Percentiles rank a stretch among this genome's conserved stretches.
phyloP scores from a whole-genome alignment of 768 basidiomycete genomes.

The Gymnopilus dilepis region DNA sequence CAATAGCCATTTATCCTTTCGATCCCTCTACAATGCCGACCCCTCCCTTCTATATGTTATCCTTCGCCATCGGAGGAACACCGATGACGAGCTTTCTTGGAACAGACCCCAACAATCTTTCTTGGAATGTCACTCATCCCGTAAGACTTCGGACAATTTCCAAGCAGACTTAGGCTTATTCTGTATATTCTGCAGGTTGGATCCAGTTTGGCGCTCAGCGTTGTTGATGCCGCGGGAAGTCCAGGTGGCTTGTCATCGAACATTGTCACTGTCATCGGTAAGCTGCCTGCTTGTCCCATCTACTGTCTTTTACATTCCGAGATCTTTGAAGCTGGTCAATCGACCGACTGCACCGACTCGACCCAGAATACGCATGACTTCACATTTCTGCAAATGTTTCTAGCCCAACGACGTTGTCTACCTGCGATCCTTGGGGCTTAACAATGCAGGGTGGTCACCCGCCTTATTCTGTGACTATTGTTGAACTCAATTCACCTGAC shows the following conservation, averaged over 20 bases:
- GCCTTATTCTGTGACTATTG: too few relatives aligned
- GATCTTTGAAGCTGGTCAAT: not conserved
- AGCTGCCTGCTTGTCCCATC: conserved; percentile 6
- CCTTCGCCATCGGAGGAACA: conserved; percentile 39
- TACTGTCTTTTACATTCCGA: not conserved
- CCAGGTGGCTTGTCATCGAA: conserved; percentile 41
- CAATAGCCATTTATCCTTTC: not conserved
- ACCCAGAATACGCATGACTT: too few relatives aligned
- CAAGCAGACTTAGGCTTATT: not conserved
- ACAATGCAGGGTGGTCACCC: too few relatives aligned
- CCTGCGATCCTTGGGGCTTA: too few relatives aligned
- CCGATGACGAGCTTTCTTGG: conserved; percentile 40
- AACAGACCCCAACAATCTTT: conserved; percentile 33
- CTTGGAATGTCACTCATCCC: conserved; percentile 46
- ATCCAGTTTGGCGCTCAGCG: conserved; percentile 43
- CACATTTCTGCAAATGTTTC: too few relatives aligned
- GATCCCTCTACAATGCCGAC: not conserved
- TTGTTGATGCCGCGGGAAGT: conserved; percentile 45
- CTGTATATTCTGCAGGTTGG: conserved; percentile 34
- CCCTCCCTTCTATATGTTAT: conserved; percentile 46
- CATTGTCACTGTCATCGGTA: conserved; percentile 40
- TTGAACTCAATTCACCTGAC: too few relatives aligned
- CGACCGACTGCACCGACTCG: not conserved
- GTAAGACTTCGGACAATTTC: conserved; percentile 35
- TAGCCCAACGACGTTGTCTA: too few relatives aligned